These are phyloP conservation scores for Teratosphaeria zuluensis DNA, from an alignment of 2,329 filamentous ascomycete species.

Conservation along the genomic window DNA sequence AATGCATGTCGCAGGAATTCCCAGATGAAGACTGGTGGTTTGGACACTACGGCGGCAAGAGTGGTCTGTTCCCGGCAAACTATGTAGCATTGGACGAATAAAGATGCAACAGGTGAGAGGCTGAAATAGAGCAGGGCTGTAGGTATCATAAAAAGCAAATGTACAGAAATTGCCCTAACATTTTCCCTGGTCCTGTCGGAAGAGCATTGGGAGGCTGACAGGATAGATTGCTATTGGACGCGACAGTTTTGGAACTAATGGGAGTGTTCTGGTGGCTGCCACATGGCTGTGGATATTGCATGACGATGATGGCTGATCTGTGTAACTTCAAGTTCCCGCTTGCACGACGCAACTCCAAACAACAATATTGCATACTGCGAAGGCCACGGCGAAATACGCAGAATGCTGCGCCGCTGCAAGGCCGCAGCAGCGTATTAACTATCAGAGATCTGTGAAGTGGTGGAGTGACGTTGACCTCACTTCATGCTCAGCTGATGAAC, in stretches of 20 bases:
- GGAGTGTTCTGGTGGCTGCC: neutral
- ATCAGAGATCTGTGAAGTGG: too few relatives aligned
- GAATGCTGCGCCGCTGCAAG: too few relatives aligned
- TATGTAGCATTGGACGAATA: conserved; percentile 41
- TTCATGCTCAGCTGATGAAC: too few relatives aligned
- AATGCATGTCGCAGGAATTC: conserved; percentile 55
- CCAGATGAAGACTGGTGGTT: conserved; percentile 99
- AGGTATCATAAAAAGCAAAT: neutral
- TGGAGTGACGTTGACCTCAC: too few relatives aligned
- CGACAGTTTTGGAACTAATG: neutral
- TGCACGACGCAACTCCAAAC: neutral
- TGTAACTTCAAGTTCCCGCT: too few relatives aligned
- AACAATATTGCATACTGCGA: neutral
- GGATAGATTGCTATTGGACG: neutral
- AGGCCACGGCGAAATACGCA: neutral
- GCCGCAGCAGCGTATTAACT: too few relatives aligned
- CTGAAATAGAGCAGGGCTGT: neutral
- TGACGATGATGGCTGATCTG: neutral
- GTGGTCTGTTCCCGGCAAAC: conserved; percentile 65
- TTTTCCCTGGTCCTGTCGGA: neutral
- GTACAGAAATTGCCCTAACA: neutral
- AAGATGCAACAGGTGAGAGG: neutral
- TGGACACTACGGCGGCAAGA: conserved; percentile 68
- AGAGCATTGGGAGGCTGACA: neutral
- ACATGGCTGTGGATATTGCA: neutral